A percentile compares a stretch with the other conserved stretches of the same genome.
Conservation (phyloP, 257 asterid genomes). For the Nicotiana undulata region DNA sequence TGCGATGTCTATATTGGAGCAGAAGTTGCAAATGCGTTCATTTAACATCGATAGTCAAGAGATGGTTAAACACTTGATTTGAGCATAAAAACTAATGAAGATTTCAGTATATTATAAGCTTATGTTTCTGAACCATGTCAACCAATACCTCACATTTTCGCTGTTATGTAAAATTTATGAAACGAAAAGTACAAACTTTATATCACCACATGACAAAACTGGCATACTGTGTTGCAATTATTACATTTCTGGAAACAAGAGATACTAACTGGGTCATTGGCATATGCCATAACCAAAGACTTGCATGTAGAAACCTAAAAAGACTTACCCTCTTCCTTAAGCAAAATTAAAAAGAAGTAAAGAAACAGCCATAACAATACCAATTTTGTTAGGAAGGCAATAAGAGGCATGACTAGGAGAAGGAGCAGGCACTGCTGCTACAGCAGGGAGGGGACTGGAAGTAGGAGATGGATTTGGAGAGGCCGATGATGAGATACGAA, state of each 20-base stretch:
- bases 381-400: slow-evolving; percentile 8
- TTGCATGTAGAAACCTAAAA: background rate
- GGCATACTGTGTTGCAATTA: slow-evolving; percentile 30
- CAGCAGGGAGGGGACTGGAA: slow-evolving; percentile 26
- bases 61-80: background rate
- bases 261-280: slow-evolving; percentile 11
- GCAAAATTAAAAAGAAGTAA: slow-evolving; percentile 14
- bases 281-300: slow-evolving; percentile 19
- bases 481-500: slow-evolving; percentile 15
- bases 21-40: background rate
- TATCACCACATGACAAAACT: slow-evolving; percentile 18
- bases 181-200: background rate
- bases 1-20: too few species aligned
- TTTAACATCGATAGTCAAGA: too few species aligned
- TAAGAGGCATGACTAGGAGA: slow-evolving; percentile 37
- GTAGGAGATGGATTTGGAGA: slow-evolving; percentile 38
- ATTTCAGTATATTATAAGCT: background rate
- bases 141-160: background rate
- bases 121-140: background rate
- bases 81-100: background rate
- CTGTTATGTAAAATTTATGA: background rate
- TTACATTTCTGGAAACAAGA: background rate
- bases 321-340: background rate
- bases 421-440: slow-evolving; percentile 36
- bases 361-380: slow-evolving; percentile 11